Evolutionary conservation across 1,284 basidiomycete species (phyloP), one percentile per base, ranked within the genome.

Genomic region (Leucoagaricus sp.): DNA sequence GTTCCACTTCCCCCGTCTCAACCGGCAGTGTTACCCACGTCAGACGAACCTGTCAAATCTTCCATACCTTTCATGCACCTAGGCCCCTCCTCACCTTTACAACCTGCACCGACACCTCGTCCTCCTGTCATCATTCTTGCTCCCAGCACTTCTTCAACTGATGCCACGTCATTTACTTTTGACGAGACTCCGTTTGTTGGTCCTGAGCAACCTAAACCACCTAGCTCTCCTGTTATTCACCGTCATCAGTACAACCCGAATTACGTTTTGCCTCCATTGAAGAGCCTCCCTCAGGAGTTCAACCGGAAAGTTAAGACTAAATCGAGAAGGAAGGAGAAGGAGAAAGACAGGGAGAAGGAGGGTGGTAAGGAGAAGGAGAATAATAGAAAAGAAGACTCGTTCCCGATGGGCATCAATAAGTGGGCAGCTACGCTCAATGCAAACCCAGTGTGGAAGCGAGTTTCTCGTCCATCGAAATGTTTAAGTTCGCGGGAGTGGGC

Each of bases 401-500:
- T 71, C 10, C 83, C 88, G 4, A 75, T 87, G 70, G 89, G 90
- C 41, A 72, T 91, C 46, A 82, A 81, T 59, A 83, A 81, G 64
- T 93, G 90, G 89, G 80, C 84, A 17, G 88, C 87, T 0, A 75
- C 79, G 13, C 69, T 93, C 41, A 79, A 78, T 55, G 83, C 86
- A 25, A 93, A 93, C 67, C 91, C 91, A 0, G 76, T 91, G 19
- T 82, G 84, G 71, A 85, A 80, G 68, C 84, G 79, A 65, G 77
- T 92, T 13, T 72, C 84, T 36, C 80, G 83, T 55, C 82, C 89
- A 9, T 78, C 81, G 2, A 94, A 94, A 68, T 91, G 87, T 62
- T 65, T 94, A 54, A 89, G 76, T 52, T 90, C 87, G 12, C 80
- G 80, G 38, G 91, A 94, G 59, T 94, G 91, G 91, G 80, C 78